Evolutionary conservation across 768 basidiomycete species (phyloP).

Genomic region (Tephrocybe sp.): DNA sequence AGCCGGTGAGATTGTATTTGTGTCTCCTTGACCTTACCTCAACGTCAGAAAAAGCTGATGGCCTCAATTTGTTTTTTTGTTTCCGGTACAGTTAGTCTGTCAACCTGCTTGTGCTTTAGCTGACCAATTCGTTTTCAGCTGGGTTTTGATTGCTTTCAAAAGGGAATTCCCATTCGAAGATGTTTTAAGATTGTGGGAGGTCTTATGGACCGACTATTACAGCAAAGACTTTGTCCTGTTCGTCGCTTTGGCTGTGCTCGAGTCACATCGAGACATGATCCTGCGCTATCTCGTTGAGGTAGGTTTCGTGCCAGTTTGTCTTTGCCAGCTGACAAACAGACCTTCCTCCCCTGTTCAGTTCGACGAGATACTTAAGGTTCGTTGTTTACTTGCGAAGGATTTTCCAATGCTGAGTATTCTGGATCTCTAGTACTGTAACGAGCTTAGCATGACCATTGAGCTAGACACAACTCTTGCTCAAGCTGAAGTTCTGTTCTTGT

Average conservation of each 20-base stretch:
- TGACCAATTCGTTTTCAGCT: constrained; percentile 40
- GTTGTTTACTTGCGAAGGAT: constrained; percentile 3
- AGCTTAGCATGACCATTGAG: constrained; percentile 95
- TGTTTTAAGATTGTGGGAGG: constrained; percentile 90
- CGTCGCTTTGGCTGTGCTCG: constrained; percentile 88
- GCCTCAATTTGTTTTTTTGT: constrained; percentile 94
- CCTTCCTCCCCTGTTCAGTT: constrained; percentile 43
- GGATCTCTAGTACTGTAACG: constrained; percentile 75
- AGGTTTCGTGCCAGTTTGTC: constrained; percentile 8
- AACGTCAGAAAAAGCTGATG: constrained; percentile 76
- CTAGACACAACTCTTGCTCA: constrained; percentile 94
- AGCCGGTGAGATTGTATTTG: background rate
- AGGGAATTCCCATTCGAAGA: constrained; percentile 94
- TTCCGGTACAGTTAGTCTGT: constrained; percentile 67
- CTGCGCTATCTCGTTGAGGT: constrained; percentile 94
- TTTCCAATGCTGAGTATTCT: constrained; percentile 5
- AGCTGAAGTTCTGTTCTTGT: constrained; percentile 94
- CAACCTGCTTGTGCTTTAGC: background rate
- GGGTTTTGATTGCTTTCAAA: constrained; percentile 93
- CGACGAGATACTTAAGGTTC: constrained; percentile 74
- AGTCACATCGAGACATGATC: constrained; percentile 94
- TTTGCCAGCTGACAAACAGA: background rate
- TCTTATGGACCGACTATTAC: constrained; percentile 90
- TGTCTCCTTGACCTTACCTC: background rate
- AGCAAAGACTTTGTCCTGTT: constrained; percentile 88